Evolutionary conservation across 805 yeast genomes (phyloP), one percentile per base, ranked within the genome.

Genomic region (Kuraishia capsulata): DNA sequence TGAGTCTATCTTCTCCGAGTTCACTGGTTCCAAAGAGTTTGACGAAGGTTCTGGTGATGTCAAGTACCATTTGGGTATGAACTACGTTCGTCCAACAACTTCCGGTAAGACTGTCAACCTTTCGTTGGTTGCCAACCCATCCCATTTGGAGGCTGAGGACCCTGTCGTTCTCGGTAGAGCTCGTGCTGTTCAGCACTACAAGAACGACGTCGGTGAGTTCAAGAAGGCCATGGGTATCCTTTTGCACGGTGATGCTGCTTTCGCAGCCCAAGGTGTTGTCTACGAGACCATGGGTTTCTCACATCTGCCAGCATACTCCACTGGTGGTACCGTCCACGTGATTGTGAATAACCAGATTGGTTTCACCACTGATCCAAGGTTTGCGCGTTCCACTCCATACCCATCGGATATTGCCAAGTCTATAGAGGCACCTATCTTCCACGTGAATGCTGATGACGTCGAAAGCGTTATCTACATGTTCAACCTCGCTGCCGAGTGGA

Each of bases 31-130:
- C 26, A 76, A 81, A 53, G 81, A 82, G 53, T 78, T 81, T 51
- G 96, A 87, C 62, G 96, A 89, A 67, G 97, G 97, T 51, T 86
- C 96, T 23, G 98, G 98, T 66, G 99, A 92, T 67, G 98, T 92
- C 55, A 92, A 92, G 68, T 92, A 92, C 73, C 98, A 92, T 64
- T 75, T 92, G 67, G 98, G 99, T 72, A 90, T 92, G 96, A 90
- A 92, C 72, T 92, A 89, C 72, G 86, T 81, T 61, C 84, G 99
- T 71, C 99, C 99, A 62, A 92, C 99, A 40, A 94, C 97, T 34
- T 84, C 96, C 20, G 99, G 99, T 63, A 88, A 88, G 65, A 85
- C 79, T 58, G 97, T 92, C 48, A 89, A 89, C 69, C 69, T 92
- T 55, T 89, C 97, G 24, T 71, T 92, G 48, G 99, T 92, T 46